Percentiles rank a stretch among this genome's conserved stretches.
phyloP scores from a whole-genome alignment of 306 rosid species.

The Pueraria montana region DNA sequence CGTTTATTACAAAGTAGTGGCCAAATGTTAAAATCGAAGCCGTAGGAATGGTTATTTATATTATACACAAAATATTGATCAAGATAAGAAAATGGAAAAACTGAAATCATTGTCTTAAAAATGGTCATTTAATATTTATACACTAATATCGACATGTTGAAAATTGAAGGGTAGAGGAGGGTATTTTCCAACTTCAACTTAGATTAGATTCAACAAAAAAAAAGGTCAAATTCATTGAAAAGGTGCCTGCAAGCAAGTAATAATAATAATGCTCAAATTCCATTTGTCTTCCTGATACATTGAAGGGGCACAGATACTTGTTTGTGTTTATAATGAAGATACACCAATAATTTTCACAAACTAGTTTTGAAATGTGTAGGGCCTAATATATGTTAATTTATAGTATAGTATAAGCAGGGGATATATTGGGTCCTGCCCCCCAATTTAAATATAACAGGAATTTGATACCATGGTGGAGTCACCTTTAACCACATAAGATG shows the following conservation, averaged over 20 bases:
- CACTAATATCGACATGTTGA: not conserved
- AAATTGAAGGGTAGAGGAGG: conserved; percentile 12
- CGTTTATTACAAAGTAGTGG: conserved; percentile 50
- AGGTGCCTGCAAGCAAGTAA: conserved; percentile 3
- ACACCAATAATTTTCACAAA: conserved; percentile 22
- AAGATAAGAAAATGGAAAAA: conserved; percentile 3
- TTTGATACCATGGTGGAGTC: conserved; percentile 46
- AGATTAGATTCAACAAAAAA: conserved; percentile 10
- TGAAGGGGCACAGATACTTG: conserved; percentile 56
- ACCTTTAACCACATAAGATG: conserved; percentile 44
- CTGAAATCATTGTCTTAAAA: conserved; percentile 13
- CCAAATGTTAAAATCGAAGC: conserved; percentile 17
- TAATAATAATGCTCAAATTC: conserved; percentile 45
- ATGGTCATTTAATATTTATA: not conserved
- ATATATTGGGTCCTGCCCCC: conserved; percentile 26
- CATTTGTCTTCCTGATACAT: conserved; percentile 55
- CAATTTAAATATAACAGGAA: conserved; percentile 2
- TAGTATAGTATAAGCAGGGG: not conserved
- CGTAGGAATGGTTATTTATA: conserved; percentile 13
- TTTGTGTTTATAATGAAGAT: conserved; percentile 1
- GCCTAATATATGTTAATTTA: conserved; percentile 12
- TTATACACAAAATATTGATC: conserved; percentile 5
- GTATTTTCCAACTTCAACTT: conserved; percentile 22
- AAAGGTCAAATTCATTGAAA: conserved; percentile 17
- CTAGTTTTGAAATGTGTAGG: conserved; percentile 41